These are phyloP conservation scores for Coprinellus aureogranulatus DNA, from an alignment of 768 basidiomycete species.

Conservation along the genomic window DNA sequence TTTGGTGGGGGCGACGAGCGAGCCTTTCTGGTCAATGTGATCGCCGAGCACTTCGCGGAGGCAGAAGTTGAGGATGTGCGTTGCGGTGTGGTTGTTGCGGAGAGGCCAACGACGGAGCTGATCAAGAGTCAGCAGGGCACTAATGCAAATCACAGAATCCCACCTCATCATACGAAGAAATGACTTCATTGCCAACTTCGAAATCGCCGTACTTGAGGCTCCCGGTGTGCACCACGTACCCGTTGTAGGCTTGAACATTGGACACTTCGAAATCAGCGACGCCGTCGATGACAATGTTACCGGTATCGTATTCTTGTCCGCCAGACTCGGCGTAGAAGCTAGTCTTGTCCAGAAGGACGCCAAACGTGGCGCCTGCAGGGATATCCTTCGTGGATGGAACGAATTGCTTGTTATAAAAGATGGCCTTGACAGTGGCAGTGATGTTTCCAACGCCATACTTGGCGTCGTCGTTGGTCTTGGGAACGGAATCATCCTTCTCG, in stretches of 20 bases:
- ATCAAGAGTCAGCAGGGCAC: slow-evolving; percentile 1
- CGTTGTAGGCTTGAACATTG: slow-evolving; percentile 91
- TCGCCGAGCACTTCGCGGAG: slow-evolving; percentile 94
- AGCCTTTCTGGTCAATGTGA: slow-evolving; percentile 97
- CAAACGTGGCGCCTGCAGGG: slow-evolving; percentile 68
- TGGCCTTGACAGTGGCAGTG: slow-evolving; percentile 71
- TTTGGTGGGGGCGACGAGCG: slow-evolving; percentile 92
- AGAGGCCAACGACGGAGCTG: slow-evolving; percentile 92
- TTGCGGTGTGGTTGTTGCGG: slow-evolving; percentile 97
- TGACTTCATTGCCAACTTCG: slow-evolving; percentile 74
- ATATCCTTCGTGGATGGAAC: slow-evolving; percentile 62
- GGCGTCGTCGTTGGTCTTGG: slow-evolving; percentile 88
- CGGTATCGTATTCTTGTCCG: slow-evolving; percentile 96
- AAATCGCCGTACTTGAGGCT: slow-evolving; percentile 85
- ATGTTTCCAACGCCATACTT: slow-evolving; percentile 89
- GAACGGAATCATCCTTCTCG: slow-evolving; percentile 72
- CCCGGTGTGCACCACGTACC: slow-evolving; percentile 94
- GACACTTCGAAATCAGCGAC: slow-evolving; percentile 89
- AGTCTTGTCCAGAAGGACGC: slow-evolving; percentile 85
- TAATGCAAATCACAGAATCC: slow-evolving; percentile 6
- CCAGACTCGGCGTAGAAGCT: slow-evolving; percentile 98
- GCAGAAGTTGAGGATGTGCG: slow-evolving; percentile 94
- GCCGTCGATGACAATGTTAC: slow-evolving; percentile 90
- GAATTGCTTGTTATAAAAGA: slow-evolving; percentile 83
- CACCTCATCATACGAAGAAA: slow-evolving; percentile 92